Evolutionary conservation across 2,329 filamentous ascomycete genomes (phyloP).

Genomic region (Fusarium vanettenii): DNA sequence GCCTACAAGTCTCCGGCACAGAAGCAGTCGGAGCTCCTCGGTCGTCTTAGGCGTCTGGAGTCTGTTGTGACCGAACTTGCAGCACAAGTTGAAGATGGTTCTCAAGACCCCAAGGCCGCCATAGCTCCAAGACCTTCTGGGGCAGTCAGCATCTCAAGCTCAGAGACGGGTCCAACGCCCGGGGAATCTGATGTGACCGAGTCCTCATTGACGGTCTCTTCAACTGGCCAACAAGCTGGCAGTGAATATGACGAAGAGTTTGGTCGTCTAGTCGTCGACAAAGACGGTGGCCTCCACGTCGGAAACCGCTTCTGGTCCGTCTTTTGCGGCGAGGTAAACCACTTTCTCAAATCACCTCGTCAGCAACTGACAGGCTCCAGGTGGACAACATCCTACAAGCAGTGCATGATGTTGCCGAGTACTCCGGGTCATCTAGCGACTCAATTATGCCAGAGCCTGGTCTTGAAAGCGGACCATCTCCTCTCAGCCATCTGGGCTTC

Average conservation of each 20-base stretch:
- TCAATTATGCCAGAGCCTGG: neutral
- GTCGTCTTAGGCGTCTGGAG: conserved; percentile 45
- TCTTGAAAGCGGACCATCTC: neutral
- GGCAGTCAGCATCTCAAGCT: neutral
- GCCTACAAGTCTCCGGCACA: conserved; percentile 37
- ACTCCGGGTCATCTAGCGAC: conserved; percentile 2
- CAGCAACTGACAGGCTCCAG: conserved; percentile 17
- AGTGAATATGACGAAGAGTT: conserved; percentile 46
- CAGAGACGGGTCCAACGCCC: conserved; percentile 13
- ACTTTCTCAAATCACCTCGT: accelerated
- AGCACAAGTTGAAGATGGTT: conserved; percentile 45
- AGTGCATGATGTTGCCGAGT: conserved; percentile 42
- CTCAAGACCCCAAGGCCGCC: neutral
- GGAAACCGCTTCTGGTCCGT: conserved; percentile 48
- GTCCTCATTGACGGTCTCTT: conserved; percentile 9
- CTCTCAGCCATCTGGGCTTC: conserved; percentile 28
- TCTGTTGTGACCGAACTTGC: conserved; percentile 47
- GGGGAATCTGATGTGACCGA: conserved; percentile 1
- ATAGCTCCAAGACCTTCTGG: neutral
- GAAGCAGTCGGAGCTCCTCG: conserved; percentile 46
- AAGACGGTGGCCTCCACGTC: conserved; percentile 41
- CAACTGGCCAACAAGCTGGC: neutral
- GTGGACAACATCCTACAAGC: conserved; percentile 47
- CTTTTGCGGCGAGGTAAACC: conserved; percentile 45
- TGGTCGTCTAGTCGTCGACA: conserved; percentile 42